Conservation (phyloP, 345 rosid genomes). For the Ceriops decandra region DNA sequence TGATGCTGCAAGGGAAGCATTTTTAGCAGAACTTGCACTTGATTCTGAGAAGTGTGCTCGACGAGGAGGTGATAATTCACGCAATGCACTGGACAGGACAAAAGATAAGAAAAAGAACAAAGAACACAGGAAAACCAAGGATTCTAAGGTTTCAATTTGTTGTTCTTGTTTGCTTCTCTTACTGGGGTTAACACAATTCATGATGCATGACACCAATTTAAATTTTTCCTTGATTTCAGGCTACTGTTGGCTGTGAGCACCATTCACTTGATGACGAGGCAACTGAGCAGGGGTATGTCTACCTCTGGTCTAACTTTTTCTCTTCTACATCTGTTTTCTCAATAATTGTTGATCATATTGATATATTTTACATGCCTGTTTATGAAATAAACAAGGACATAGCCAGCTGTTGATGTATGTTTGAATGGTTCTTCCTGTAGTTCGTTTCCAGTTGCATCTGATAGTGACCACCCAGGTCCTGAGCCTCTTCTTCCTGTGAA, state of each 20-base stretch:
- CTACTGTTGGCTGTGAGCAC: conserved; percentile 44
- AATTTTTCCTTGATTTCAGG: conserved; percentile 41
- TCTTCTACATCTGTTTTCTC: not conserved
- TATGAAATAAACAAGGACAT: conserved; percentile 35
- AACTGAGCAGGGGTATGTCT: conserved; percentile 52
- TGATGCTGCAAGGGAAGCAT: conserved; percentile 95
- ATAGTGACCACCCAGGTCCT: conserved; percentile 53
- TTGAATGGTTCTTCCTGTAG: conserved; percentile 45
- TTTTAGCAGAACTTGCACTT: conserved; percentile 86
- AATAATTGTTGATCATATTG: conserved; percentile 43
- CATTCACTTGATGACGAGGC: conserved; percentile 37
- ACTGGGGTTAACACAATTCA: conserved; percentile 2
- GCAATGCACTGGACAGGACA: conserved; percentile 62
- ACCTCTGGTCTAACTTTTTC: conserved; percentile 16
- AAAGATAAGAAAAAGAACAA: conserved; percentile 83
- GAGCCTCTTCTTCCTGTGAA: conserved; percentile 45
- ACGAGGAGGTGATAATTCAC: conserved; percentile 54
- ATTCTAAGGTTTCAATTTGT: conserved; percentile 51
- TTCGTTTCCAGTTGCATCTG: conserved; percentile 50
- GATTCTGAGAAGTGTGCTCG: conserved; percentile 69
- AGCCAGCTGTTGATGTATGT: conserved; percentile 38
- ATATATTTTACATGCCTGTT: conserved; percentile 6
- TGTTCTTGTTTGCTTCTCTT: conserved; percentile 12
- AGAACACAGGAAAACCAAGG: conserved; percentile 68
- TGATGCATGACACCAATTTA: conserved; percentile 12